Evolutionary conservation across 148 eudicot genomes (phyloP), one percentile per base, ranked within the genome.

Genomic region (Rhododendron mucronatum): DNA sequence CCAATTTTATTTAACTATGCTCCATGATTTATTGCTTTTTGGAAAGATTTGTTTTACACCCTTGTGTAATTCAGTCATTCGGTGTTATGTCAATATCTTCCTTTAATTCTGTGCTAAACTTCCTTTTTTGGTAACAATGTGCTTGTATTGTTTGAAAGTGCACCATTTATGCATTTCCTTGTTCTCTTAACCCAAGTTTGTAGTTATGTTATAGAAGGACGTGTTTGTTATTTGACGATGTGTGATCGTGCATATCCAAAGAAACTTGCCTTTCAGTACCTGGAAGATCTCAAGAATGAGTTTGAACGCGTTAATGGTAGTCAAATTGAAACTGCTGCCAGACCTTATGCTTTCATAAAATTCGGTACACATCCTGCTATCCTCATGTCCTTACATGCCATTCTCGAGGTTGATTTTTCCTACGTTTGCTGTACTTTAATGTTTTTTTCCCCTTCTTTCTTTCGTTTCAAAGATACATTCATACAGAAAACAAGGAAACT

Each of bases 261-360:
- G 97, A 95, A 96, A 88, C 99, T 96, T 88, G 96, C 99, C 84
- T 96, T 95, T 89, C 99, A 96, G 84, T 96, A 95, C 88, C 87
- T 96, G 78, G 99, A 96, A 92, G 99, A 95, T 87, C 94, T 96
- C 53, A 95, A 92, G 87, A 96, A 92, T 89, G 99, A 96, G 87
- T 96, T 96, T 91, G 99, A 96, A 89, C 97, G 95, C 78, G 95
- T 92, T 48, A 92, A 95, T 89, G 98, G 97, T 76, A 92, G 87
- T 93, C 99, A 95, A 91, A 94, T 95, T 80, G 99, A 96, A 91
- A 96, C 99, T 83, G 98, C 98, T 88, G 99, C 98, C 71, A 93
- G 99, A 89, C 99, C 99, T 61, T 96, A 96, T 88, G 99, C 99
- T n/a, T 96, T 96, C 86, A 95, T 96, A 71, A 96, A 96, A 90